Conservation (phyloP, 306 rosid genomes). For the Inga leiocalycina region DNA sequence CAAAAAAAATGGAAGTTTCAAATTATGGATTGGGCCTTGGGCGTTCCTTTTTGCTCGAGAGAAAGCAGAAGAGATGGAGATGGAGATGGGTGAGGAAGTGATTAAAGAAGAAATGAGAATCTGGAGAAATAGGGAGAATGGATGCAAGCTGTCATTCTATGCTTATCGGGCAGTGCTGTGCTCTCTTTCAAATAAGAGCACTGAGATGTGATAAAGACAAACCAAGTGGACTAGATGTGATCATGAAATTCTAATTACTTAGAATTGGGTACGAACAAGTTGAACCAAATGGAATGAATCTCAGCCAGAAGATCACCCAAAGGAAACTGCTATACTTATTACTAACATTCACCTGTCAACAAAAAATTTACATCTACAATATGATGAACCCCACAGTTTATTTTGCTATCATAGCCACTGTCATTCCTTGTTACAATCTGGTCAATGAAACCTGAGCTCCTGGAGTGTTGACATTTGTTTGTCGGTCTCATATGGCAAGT, state of each 20-base stretch:
- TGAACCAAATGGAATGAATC: background rate
- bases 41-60: too few relatives aligned
- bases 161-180: too few relatives aligned
- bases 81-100: too few relatives aligned
- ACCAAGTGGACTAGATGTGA: background rate
- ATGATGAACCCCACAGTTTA: background rate
- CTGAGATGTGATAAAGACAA: background rate
- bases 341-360: background rate
- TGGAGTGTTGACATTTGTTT: background rate
- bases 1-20: too few relatives aligned
- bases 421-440: background rate
- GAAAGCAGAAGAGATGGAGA: too few relatives aligned
- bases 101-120: too few relatives aligned
- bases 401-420: background rate
- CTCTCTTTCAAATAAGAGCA: too few relatives aligned
- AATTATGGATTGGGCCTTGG: too few relatives aligned
- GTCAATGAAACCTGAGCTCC: background rate
- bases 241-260: background rate
- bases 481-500: slow-evolving; percentile 15
- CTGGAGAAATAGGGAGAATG: too few relatives aligned
- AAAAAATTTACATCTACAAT: background rate
- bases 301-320: background rate
- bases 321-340: background rate
- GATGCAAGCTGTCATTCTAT: too few relatives aligned
- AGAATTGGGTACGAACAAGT: background rate